Conservation (phyloP, 2,329 filamentous ascomycete species). For the Colletotrichum noveboracense region DNA sequence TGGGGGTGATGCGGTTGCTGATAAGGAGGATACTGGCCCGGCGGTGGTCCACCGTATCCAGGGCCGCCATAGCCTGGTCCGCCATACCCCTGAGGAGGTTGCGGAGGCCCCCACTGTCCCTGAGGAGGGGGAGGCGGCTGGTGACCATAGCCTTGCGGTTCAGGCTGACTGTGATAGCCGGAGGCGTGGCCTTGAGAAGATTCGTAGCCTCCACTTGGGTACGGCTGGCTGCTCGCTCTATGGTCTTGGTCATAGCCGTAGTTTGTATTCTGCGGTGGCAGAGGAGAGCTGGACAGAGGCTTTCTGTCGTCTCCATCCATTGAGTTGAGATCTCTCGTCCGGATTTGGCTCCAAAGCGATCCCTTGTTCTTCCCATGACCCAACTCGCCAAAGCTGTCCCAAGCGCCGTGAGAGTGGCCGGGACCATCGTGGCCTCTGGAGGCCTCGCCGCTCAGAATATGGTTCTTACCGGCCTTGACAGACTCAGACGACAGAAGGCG, state of each 20-base stretch:
- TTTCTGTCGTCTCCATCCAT: slow-evolving; percentile 56
- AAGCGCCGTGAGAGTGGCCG: slow-evolving; percentile 46
- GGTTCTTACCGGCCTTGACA: slow-evolving; percentile 84
- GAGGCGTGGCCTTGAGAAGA: slow-evolving; percentile 17
- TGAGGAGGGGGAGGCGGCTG: slow-evolving; percentile 28
- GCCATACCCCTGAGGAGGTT: slow-evolving; percentile 29
- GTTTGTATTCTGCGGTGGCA: slow-evolving; percentile 32
- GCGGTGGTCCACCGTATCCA: slow-evolving; percentile 28
- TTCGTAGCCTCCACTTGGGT: slow-evolving; percentile 26
- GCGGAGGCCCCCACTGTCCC: slow-evolving; percentile 23
- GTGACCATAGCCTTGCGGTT: slow-evolving; percentile 36
- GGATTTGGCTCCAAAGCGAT: slow-evolving; percentile 66
- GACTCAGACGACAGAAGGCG: slow-evolving; percentile 81
- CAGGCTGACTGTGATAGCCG: slow-evolving; percentile 24
- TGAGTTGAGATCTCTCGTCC: slow-evolving; percentile 60
- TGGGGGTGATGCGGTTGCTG: slow-evolving; percentile 21
- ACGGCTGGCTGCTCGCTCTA: slow-evolving; percentile 24
- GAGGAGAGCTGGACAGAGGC: slow-evolving; percentile 42
- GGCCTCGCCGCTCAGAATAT: slow-evolving; percentile 52
- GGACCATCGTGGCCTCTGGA: slow-evolving; percentile 38
- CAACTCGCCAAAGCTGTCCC: slow-evolving; percentile 44
- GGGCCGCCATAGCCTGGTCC: slow-evolving; percentile 33
- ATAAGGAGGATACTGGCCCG: slow-evolving; percentile 16
- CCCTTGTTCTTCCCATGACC: slow-evolving; percentile 64
- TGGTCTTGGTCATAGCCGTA: slow-evolving; percentile 48